Percentiles rank a stretch among this genome's conserved stretches.
Conservation (phyloP, 495 filamentous ascomycete species). For the Hypoxylon fuscum region DNA sequence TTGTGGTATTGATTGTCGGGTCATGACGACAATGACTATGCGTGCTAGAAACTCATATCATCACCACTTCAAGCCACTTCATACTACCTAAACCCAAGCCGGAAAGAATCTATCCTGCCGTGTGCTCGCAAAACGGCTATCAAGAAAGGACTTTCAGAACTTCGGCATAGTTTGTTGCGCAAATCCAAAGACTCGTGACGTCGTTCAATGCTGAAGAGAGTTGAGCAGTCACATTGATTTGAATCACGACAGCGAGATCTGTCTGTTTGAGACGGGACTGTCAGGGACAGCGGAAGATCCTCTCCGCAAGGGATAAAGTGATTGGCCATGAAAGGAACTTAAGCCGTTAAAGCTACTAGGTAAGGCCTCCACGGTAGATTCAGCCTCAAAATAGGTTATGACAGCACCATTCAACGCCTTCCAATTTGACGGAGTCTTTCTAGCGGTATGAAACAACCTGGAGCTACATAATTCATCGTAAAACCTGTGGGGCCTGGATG, state of each 20-base stretch:
- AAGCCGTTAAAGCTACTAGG: neutral
- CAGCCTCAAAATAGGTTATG: conserved; percentile 7
- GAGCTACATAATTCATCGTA: too few species aligned
- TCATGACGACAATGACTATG: conserved; percentile 34
- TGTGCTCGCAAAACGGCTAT: neutral
- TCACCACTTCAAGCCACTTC: conserved; percentile 27
- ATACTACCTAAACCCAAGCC: neutral
- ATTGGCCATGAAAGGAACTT: neutral
- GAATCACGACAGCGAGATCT: neutral
- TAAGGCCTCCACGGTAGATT: conserved; percentile 4
- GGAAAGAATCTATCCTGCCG: conserved; percentile 2
- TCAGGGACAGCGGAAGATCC: conserved; percentile 6
- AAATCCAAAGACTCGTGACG: neutral
- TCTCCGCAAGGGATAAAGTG: conserved; percentile 8
- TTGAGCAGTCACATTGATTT: neutral
- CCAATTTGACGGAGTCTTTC: neutral
- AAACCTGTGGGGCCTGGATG: too few species aligned
- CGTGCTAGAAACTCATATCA: conserved; percentile 8
- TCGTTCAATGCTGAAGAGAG: neutral
- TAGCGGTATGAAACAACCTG: neutral
- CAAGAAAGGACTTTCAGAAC: neutral
- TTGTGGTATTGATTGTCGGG: conserved; percentile 4
- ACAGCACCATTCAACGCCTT: neutral
- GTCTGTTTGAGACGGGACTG: neutral
- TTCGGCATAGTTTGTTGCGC: neutral